Evolutionary conservation across 306 rosid genomes (phyloP).

Genomic region (Cicer arietinum): DNA sequence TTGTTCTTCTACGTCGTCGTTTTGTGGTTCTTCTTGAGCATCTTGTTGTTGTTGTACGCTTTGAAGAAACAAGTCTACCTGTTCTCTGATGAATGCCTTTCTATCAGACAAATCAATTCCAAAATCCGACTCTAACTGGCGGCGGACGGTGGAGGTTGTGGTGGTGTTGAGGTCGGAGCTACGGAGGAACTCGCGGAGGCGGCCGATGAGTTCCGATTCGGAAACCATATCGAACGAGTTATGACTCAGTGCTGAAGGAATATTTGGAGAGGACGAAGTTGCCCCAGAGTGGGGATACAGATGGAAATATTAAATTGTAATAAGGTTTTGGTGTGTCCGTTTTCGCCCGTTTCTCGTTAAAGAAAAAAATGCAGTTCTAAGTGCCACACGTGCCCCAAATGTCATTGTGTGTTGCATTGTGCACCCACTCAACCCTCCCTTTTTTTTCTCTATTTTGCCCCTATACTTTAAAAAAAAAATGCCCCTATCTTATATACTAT

Average conservation of each 20-base stretch:
- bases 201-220: constrained; percentile 78
- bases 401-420: background rate
- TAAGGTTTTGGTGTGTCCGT: too few species aligned
- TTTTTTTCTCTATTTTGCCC: constrained; percentile 13
- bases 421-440: background rate
- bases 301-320: constrained; percentile 33
- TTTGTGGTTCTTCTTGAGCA: constrained; percentile 16
- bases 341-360: constrained; percentile 49
- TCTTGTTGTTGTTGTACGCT: constrained; percentile 44
- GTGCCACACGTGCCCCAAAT: constrained; percentile 49
- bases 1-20: constrained; percentile 32
- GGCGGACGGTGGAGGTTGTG: constrained; percentile 73
- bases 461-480: background rate
- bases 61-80: constrained; percentile 75
- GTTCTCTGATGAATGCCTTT: constrained; percentile 73
- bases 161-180: constrained; percentile 74
- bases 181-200: constrained; percentile 77
- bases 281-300: constrained; percentile 34
- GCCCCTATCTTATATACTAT: too few species aligned
- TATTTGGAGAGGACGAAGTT: background rate
- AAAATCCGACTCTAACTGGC: constrained; percentile 71
- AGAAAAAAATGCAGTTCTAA: constrained; percentile 37
- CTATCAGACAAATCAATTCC: constrained; percentile 71
- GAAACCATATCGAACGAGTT: constrained; percentile 54
- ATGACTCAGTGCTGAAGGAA: background rate